Conservation (phyloP, 2,329 filamentous ascomycete species). For the Xylariaceae sp. region DNA sequence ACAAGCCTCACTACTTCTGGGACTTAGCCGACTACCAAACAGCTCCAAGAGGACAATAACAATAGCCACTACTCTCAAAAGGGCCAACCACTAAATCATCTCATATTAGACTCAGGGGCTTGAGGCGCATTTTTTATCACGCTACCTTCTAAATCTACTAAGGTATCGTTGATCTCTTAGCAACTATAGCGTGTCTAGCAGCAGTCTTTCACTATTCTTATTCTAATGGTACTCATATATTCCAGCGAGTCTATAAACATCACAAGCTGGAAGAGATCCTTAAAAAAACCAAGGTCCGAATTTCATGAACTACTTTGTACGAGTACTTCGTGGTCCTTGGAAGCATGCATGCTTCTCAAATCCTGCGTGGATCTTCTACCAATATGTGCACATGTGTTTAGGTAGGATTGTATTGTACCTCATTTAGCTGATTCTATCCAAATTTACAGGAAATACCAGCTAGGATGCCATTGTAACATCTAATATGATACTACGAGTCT, state of each 20-base stretch:
- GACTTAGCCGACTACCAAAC: too few species aligned
- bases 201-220: background rate
- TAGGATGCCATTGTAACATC: background rate
- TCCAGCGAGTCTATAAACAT: background rate
- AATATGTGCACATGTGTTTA: background rate
- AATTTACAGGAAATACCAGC: background rate
- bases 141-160: background rate
- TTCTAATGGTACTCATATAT: background rate
- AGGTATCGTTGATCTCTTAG: background rate
- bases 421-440: background rate
- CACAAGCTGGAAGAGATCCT: too few species aligned
- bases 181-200: background rate
- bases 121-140: background rate
- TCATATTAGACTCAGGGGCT: too few species aligned
- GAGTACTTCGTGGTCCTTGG: background rate
- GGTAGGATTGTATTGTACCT: background rate
- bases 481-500: background rate
- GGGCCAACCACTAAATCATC: too few species aligned
- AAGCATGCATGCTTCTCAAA: background rate
- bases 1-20: too few species aligned
- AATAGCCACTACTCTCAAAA: too few species aligned
- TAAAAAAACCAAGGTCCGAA: background rate
- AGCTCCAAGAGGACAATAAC: too few species aligned
- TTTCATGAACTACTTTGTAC: background rate
- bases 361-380: background rate